These are phyloP conservation scores for Cyberlindnera lachancei DNA, from an alignment of 805 yeast genomes.

Conservation along the genomic window DNA sequence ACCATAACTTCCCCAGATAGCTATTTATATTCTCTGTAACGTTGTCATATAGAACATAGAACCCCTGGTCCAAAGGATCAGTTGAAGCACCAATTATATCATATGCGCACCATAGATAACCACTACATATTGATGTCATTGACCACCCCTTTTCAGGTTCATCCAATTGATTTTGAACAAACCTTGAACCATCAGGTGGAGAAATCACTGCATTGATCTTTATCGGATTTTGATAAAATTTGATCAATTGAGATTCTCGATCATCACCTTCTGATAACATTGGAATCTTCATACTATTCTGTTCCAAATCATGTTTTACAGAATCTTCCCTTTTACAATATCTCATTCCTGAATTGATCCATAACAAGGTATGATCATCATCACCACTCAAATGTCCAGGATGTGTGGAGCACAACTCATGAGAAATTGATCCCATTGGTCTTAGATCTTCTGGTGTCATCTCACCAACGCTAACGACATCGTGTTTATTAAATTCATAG, in stretches of 20 bases:
- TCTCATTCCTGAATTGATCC: slow-evolving; percentile 54
- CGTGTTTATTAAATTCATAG: slow-evolving; percentile 8
- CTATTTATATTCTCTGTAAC: slow-evolving; percentile 16
- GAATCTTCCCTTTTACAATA: slow-evolving; percentile 32
- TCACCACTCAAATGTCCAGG: slow-evolving; percentile 33
- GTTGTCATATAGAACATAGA: slow-evolving; percentile 18
- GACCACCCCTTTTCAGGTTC: slow-evolving; percentile 51
- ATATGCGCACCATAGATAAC: slow-evolving; percentile 58
- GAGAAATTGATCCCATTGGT: slow-evolving; percentile 1
- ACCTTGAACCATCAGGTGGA: slow-evolving; percentile 37
- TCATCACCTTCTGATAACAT: slow-evolving; percentile 21
- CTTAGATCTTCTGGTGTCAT: slow-evolving; percentile 7
- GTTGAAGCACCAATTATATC: slow-evolving; percentile 37
- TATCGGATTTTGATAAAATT: slow-evolving; percentile 31
- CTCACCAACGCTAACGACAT: slow-evolving; percentile 14
- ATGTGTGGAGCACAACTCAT: slow-evolving; percentile 44
- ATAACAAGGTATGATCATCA: slow-evolving; percentile 31
- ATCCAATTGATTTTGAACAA: slow-evolving; percentile 18
- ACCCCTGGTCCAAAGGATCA: slow-evolving; percentile 20
- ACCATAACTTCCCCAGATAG: slow-evolving; percentile 24
- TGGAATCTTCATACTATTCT: no score
- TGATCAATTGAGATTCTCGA: slow-evolving; percentile 7
- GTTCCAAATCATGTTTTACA: slow-evolving; percentile 24
- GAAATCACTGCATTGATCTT: slow-evolving; percentile 38
- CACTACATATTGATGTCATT: slow-evolving; percentile 40